Conservation (phyloP, 805 yeast species). For the Schizosaccharomyces octosporus region DNA sequence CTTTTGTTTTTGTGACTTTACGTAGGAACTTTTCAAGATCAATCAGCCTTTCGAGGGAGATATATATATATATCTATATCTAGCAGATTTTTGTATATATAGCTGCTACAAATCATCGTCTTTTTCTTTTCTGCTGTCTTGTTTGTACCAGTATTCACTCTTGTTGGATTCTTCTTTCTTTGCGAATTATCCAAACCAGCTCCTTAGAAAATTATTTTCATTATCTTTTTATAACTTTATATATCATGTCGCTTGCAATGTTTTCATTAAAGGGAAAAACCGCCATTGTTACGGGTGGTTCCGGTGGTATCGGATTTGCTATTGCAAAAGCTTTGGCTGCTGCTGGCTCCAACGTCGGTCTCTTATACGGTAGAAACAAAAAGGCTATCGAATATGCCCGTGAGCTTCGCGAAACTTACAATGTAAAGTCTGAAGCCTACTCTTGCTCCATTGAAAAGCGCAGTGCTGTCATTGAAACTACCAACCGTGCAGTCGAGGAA, state of each 20-base stretch:
- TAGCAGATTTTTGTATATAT: too few relatives aligned
- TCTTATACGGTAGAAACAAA: constrained; percentile 5
- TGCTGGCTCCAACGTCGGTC: constrained; percentile 21
- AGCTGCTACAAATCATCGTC: too few relatives aligned
- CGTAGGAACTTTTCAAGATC: too few relatives aligned
- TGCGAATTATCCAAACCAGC: neutral
- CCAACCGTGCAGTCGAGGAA: constrained; percentile 13
- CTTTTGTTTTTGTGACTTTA: too few relatives aligned
- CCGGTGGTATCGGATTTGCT: constrained; percentile 29
- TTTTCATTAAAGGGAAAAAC: constrained; percentile 15
- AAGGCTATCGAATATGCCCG: constrained; percentile 32
- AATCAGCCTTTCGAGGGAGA: too few relatives aligned
- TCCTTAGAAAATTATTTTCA: too few relatives aligned
- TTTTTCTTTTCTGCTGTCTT: too few relatives aligned
- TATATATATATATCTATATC: too few relatives aligned
- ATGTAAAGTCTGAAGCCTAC: constrained; percentile 38
- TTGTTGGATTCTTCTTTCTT: neutral
- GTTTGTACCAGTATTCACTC: too few relatives aligned
- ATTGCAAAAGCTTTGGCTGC: constrained; percentile 24
- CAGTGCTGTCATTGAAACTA: constrained; percentile 1
- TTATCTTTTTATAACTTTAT: neutral
- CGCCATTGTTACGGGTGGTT: constrained; percentile 26
- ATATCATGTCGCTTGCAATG: neutral
- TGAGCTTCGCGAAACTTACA: constrained; percentile 24
- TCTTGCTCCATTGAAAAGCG: constrained; percentile 31